Evolutionary conservation across 345 rosid genomes (phyloP).

Genomic region (Pistacia integerrima): DNA sequence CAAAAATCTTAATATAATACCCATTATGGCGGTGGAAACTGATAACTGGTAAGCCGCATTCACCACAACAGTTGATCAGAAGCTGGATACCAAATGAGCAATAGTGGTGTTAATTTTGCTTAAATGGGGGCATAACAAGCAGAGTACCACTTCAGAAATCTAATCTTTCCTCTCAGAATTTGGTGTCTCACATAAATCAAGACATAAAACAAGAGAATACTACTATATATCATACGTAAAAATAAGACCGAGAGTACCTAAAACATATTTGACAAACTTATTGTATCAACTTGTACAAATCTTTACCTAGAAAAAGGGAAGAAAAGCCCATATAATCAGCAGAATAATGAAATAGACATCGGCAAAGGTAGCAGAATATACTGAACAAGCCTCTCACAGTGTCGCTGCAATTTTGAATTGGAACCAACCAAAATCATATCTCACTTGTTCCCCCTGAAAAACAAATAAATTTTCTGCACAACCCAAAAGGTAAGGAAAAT

Average conservation of each 20-base stretch:
- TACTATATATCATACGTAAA: background rate
- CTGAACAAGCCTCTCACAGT: background rate
- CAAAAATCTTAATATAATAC: too few species aligned
- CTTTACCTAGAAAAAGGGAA: background rate
- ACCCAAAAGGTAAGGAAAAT: background rate
- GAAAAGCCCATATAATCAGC: background rate
- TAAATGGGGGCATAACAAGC: too few species aligned
- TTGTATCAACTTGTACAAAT: conserved; percentile 5
- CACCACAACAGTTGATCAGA: too few species aligned
- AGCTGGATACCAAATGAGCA: too few species aligned
- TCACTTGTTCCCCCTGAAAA: conserved; percentile 81
- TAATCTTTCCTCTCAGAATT: background rate
- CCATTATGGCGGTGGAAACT: too few species aligned
- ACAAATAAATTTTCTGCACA: conserved; percentile 83
- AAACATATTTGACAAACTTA: conserved; percentile 6
- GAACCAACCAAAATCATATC: conserved; percentile 9
- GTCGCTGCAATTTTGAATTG: background rate
- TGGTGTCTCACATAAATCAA: background rate
- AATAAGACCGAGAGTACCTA: background rate
- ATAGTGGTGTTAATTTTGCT: too few species aligned
- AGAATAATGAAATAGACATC: background rate
- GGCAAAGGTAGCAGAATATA: conserved; percentile 11
- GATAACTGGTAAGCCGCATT: too few species aligned
- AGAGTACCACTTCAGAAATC: too few species aligned
- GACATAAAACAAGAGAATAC: background rate